Evolutionary conservation across 2,329 filamentous ascomycete species (phyloP), one percentile per base, ranked within the genome.

Genomic region (Lachnellula cervina): DNA sequence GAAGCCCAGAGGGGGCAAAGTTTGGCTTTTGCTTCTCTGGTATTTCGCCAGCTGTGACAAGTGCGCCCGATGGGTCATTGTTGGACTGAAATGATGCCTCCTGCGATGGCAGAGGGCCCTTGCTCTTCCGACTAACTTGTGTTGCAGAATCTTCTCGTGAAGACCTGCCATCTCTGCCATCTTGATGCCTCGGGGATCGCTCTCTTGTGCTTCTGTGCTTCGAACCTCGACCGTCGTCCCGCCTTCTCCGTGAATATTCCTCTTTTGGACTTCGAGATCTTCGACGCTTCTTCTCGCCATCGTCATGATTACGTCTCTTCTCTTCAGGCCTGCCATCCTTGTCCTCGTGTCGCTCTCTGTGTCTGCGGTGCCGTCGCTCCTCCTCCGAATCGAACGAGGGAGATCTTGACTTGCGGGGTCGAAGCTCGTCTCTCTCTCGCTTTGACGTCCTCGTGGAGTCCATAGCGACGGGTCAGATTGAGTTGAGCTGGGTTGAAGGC

Each of bases 21-120:
- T 97, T 99, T 42, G 92, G 89, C 71, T 91, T 92, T 70, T 97
- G 87, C 68, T 94, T 92, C 57, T 87, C 84, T 59, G 80, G 77
- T 47, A 76, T 72, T 6, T 78, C 76, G 47, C 55, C 65, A 25
- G 59, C 60, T 6, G 56, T 51, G 28, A 62, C 63, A 2, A 67
- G 46, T 13, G 63, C 61, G 17, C 44, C 59, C 7, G 63, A 61
- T 8, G 64, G 55, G 34, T 79, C 79, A 7, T 73, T 77, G 23
- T 75, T 79, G 25, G 81, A 66, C 45, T 83, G 81, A 61, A 85
- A 86, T 1, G 81, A 81, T 61, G 78, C 78, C 40, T 75, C 75
- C 64, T 87, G 83, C 0, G 82, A 82, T 1, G 82, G 82, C 11
- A 86, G 70, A 0, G 83, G 82, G 0, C 79, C 80, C 32, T 64